Evolutionary conservation across 2,329 filamentous ascomycete species (phyloP), one percentile per base, ranked within the genome.

Genomic region (Aureobasidium sp.): DNA sequence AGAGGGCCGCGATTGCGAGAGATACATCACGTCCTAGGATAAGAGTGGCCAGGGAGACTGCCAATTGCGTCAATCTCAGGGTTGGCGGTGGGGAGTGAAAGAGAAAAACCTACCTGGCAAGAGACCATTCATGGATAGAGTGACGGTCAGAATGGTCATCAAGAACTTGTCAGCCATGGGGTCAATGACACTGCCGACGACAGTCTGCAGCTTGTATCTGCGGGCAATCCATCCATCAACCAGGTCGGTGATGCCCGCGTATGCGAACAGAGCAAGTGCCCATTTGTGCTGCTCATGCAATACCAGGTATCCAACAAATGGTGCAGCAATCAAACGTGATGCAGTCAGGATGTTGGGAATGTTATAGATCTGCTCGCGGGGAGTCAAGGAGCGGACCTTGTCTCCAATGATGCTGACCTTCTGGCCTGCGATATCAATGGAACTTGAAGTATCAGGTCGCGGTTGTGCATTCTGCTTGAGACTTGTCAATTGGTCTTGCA

Each of bases 81-180:
- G 7, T 25, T 41, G 21, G 38, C 12, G 21, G 10, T 14, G 38
- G 30, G 22, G 16, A 37, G 40, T 16, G 32, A 19, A 19, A 41
- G 22, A 14, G 21, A 14, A 10, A 30, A 4, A 24, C 81, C 60
- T 74, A 90, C 86, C 73, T 55, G 91, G 90, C 47, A 98, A 75
- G 12, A 83, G 79, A 3, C 89, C 90, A 62, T 95, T 90, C 57
- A 86, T 76, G 3, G 90, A 90, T 39, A 97, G 72, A 59, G 87
- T 90, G 11, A 91, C 84, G 0, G 91, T 94, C 62, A 95, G 71
- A 55, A 95, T 83, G 0, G 91, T 96, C 93, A 98, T 97, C 59
- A 98, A 79, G 7, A 83, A 80, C 73, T 98, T 98, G 71, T 98
- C 93, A 3, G 93, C 93, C 86, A 96, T 93, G 5, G 93, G 93